Evolutionary conservation across 1,139 yeast species (phyloP).

Genomic region (Yamadazyma trypodendri): DNA sequence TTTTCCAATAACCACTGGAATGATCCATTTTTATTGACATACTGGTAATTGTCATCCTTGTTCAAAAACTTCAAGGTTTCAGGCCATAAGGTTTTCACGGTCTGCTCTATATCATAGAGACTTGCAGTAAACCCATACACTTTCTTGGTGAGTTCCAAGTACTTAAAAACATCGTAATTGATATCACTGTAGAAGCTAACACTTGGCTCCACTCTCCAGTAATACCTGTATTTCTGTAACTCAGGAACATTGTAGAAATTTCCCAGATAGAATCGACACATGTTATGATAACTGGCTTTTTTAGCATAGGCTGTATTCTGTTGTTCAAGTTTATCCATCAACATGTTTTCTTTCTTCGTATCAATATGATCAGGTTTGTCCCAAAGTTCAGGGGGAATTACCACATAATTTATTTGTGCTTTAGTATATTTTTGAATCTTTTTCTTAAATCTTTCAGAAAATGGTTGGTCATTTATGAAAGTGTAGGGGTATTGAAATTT

Average conservation of each 20-base stretch:
- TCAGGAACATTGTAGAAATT: conserved; percentile 63
- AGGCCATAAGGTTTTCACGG: conserved; percentile 67
- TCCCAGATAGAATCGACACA: conserved; percentile 66
- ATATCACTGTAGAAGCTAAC: conserved; percentile 66
- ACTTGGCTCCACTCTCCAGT: conserved; percentile 82
- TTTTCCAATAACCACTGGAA: conserved; percentile 72
- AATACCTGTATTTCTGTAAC: conserved; percentile 50
- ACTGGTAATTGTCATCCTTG: conserved; percentile 57
- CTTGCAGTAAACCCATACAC: conserved; percentile 70
- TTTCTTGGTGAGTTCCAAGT: conserved; percentile 62
- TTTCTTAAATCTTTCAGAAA: conserved; percentile 54
- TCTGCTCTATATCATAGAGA: conserved; percentile 66
- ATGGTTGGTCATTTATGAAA: conserved; percentile 70
- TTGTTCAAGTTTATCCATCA: conserved; percentile 37
- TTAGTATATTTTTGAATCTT: conserved; percentile 39
- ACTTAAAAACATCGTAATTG: conserved; percentile 75
- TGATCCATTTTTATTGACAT: conserved; percentile 59
- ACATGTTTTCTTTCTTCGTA: conserved; percentile 33
- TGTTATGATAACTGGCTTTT: conserved; percentile 66
- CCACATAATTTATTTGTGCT: conserved; percentile 59
- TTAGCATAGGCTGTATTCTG: conserved; percentile 64
- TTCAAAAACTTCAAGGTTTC: conserved; percentile 59
- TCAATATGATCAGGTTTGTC: conserved; percentile 61
- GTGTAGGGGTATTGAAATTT: conserved; percentile 80
- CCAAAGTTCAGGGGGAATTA: conserved; percentile 60